Conservation (phyloP, 1,139 yeast species). For the Lodderomyces theae region DNA sequence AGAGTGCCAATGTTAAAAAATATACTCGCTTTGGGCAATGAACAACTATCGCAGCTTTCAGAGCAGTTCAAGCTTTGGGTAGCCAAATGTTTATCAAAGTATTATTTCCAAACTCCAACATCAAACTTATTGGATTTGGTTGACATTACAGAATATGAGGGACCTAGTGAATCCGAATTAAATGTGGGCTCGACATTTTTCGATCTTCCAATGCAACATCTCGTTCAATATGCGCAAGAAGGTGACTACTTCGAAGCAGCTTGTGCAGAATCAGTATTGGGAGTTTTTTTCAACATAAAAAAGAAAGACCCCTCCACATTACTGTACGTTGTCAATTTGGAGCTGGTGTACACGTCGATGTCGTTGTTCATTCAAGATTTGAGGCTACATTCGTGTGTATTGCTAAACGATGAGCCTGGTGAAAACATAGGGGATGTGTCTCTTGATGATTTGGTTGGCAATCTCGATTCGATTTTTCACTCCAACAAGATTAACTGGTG, state of each 20-base stretch:
- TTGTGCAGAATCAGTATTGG: constrained; percentile 38
- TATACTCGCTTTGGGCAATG: not conserved
- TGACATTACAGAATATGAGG: constrained; percentile 13
- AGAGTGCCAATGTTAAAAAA: not conserved
- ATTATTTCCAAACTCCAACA: constrained; percentile 22
- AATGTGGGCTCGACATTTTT: constrained; percentile 10
- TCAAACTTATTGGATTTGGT: not conserved
- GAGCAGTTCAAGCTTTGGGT: constrained; percentile 36
- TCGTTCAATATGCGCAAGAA: constrained; percentile 12
- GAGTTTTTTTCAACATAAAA: constrained; percentile 31
- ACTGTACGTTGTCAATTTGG: constrained; percentile 18
- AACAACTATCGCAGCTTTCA: constrained; percentile 7
- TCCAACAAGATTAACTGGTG: constrained; percentile 25
- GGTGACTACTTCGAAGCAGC: constrained; percentile 15
- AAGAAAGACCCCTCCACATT: constrained; percentile 16
- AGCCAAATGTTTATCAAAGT: constrained; percentile 41
- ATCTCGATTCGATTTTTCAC: constrained; percentile 10
- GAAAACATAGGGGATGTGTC: constrained; percentile 15
- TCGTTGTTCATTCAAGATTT: constrained; percentile 16
- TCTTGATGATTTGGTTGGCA: constrained; percentile 5
- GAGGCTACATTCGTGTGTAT: constrained; percentile 31
- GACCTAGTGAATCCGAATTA: constrained; percentile 8
- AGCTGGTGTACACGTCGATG: not conserved
- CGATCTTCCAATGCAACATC: constrained; percentile 15
- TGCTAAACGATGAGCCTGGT: constrained; percentile 25